Evolutionary conservation across 495 filamentous ascomycete genomes (phyloP).

Genomic region (Penicillium angulare): DNA sequence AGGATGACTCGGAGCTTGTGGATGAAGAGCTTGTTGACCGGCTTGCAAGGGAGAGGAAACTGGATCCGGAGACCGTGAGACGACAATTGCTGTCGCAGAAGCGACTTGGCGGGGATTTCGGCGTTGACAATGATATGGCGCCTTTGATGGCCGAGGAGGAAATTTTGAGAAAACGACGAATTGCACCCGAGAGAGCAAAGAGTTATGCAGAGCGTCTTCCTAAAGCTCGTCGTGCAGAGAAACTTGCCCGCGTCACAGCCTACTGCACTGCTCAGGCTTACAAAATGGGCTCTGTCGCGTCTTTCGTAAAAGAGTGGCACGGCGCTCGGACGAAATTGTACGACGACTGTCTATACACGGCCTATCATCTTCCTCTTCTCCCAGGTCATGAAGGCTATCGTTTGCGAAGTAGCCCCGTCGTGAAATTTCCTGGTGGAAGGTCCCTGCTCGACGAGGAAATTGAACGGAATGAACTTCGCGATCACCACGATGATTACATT

Average conservation of each 20-base stretch:
- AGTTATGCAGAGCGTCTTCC: slow-evolving; percentile 93
- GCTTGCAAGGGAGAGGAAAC: slow-evolving; percentile 34
- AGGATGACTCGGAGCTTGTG: slow-evolving; percentile 42
- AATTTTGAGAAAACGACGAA: slow-evolving; percentile 58
- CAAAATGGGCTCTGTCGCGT: slow-evolving; percentile 78
- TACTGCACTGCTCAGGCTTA: slow-evolving; percentile 96
- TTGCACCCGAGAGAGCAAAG: slow-evolving; percentile 66
- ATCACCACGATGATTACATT: slow-evolving; percentile 88
- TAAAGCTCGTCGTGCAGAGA: slow-evolving; percentile 82
- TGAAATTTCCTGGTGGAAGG: slow-evolving; percentile 92
- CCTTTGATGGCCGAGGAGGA: slow-evolving; percentile 83
- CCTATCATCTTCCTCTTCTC: slow-evolving; percentile 88
- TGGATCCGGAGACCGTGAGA: slow-evolving; percentile 40
- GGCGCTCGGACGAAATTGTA: slow-evolving; percentile 97
- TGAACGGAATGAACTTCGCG: slow-evolving; percentile 83
- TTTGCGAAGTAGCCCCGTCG: slow-evolving; percentile 80
- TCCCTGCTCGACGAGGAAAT: slow-evolving; percentile 93
- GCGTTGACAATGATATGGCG: slow-evolving; percentile 59
- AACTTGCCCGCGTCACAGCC: slow-evolving; percentile 84
- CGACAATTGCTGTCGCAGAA: slow-evolving; percentile 36
- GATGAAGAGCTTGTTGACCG: slow-evolving; percentile 46
- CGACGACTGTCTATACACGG: slow-evolving; percentile 94
- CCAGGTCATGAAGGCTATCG: slow-evolving; percentile 83
- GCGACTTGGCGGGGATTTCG: slow-evolving; percentile 48
- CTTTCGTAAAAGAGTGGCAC: slow-evolving; percentile 86